phyloP scores from a whole-genome alignment of 805 yeast genomes.

The Schizosaccharomyces japonicus region DNA sequence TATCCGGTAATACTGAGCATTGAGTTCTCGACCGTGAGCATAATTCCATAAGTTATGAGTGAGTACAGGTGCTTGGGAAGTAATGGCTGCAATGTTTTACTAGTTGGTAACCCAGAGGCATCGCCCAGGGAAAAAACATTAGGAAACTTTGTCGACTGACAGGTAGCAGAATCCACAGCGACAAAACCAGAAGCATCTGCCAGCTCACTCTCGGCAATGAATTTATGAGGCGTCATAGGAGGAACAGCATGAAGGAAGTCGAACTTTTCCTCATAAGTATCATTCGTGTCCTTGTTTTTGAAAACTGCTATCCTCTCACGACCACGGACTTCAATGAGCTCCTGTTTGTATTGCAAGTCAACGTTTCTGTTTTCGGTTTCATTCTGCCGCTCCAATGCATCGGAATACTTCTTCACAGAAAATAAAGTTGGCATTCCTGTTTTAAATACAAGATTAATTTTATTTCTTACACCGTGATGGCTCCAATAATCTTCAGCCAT shows the following conservation, averaged over 20 bases:
- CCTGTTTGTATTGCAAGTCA: not conserved
- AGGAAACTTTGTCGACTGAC: conserved; percentile 2
- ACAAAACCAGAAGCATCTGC: conserved; percentile 4
- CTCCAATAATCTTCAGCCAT: conserved; percentile 6
- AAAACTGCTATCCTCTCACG: not conserved
- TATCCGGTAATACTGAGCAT: conserved; percentile 4
- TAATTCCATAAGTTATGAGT: conserved; percentile 1
- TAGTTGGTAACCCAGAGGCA: conserved; percentile 2
- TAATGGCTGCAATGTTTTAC: conserved; percentile 5
- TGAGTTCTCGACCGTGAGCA: not conserved
- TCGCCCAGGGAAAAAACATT: conserved; percentile 5
- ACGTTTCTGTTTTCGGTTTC: not conserved
- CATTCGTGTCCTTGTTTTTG: not conserved
- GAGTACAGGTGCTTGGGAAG: conserved; percentile 3
- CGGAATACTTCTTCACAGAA: conserved; percentile 1
- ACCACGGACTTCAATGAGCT: conserved; percentile 2
- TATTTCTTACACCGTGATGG: not conserved
- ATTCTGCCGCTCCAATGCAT: conserved; percentile 1
- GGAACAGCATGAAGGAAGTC: conserved; percentile 6
- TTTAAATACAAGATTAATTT: not conserved
- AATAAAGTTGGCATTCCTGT: conserved; percentile 1
- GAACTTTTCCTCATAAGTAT: not conserved
- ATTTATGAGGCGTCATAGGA: not conserved
- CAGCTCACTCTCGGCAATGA: conserved; percentile 2
- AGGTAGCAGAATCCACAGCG: conserved; percentile 1